These are phyloP conservation scores for Mimosa pudica DNA, from an alignment of 306 rosid genomes.

Conservation along the genomic window DNA sequence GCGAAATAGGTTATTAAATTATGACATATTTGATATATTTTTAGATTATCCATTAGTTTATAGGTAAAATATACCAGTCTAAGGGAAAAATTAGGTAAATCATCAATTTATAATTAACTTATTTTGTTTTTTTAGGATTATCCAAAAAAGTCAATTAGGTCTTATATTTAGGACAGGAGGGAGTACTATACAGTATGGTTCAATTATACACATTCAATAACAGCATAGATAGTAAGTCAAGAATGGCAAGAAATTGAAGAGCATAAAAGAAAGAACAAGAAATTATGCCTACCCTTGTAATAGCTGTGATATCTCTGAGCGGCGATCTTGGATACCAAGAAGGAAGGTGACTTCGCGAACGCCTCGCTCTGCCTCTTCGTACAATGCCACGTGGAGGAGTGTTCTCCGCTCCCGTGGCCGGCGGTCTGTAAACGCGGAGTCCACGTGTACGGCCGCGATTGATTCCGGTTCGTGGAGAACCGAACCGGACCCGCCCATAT, in stretches of 20 bases:
- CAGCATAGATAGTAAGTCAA: too few relatives aligned
- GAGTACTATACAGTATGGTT: too few relatives aligned
- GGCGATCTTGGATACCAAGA: constrained; percentile 88
- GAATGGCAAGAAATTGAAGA: not conserved
- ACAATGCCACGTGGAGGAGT: constrained; percentile 20
- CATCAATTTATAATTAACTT: too few relatives aligned
- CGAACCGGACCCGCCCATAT: constrained; percentile 30
- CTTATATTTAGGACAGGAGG: too few relatives aligned
- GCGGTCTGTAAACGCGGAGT: constrained; percentile 21
- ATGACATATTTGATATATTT: too few relatives aligned
- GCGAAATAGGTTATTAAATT: too few relatives aligned
- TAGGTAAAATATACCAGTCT: too few relatives aligned
- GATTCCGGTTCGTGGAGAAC: constrained; percentile 36
- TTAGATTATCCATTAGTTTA: too few relatives aligned
- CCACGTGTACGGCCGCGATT: constrained; percentile 47
- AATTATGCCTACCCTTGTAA: constrained; percentile 47
- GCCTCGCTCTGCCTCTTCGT: constrained; percentile 46
- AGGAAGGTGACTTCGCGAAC: constrained; percentile 51
- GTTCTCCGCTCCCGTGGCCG: constrained; percentile 37
- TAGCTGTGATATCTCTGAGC: constrained; percentile 63
- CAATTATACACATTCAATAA: too few relatives aligned
- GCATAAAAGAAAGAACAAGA: not conserved
- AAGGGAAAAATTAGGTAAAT: too few relatives aligned
- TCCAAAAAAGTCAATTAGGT: too few relatives aligned
- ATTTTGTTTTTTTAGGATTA: too few relatives aligned